These are phyloP conservation scores for Pyrrhoderma lamaoense DNA, from an alignment of 1,284 basidiomycete genomes.

Conservation along the genomic window DNA sequence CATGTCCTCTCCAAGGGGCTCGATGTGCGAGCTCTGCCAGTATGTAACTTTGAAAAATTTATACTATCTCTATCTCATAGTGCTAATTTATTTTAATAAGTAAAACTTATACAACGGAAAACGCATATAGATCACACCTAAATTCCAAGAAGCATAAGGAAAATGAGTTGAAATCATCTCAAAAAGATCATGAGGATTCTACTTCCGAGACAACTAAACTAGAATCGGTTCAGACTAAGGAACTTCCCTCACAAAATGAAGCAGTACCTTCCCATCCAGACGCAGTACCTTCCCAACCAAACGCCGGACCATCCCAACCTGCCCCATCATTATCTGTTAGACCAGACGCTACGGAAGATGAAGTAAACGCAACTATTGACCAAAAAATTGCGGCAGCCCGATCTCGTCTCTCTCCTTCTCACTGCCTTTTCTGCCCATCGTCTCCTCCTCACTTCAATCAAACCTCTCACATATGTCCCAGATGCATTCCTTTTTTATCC, in stretches of 20 bases:
- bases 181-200: constrained; percentile 19
- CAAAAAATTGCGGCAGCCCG: constrained; percentile 73
- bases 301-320: constrained; percentile 11
- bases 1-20: constrained; percentile 54
- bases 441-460: constrained; percentile 48
- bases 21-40: constrained; percentile 80
- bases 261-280: constrained; percentile 1
- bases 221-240: not conserved
- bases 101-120: constrained; percentile 86
- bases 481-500: constrained; percentile 92
- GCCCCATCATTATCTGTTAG: constrained; percentile 28
- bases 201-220: constrained; percentile 6
- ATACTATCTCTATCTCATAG: too few species aligned
- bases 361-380: constrained; percentile 56
- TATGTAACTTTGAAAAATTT: constrained; percentile 30
- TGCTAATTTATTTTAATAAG: constrained; percentile 39
- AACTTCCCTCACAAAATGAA: constrained; percentile 6
- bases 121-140: constrained; percentile 84
- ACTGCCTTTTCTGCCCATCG: constrained; percentile 84
- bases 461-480: constrained; percentile 86
- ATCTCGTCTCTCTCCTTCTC: constrained; percentile 50
- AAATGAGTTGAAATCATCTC: constrained; percentile 50
- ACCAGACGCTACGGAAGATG: constrained; percentile 42
- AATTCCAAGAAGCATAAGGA: constrained; percentile 90
- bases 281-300: too few species aligned